Evolutionary conservation across 2,329 filamentous ascomycete species (phyloP).

Genomic region (Sporothrix humicola): DNA sequence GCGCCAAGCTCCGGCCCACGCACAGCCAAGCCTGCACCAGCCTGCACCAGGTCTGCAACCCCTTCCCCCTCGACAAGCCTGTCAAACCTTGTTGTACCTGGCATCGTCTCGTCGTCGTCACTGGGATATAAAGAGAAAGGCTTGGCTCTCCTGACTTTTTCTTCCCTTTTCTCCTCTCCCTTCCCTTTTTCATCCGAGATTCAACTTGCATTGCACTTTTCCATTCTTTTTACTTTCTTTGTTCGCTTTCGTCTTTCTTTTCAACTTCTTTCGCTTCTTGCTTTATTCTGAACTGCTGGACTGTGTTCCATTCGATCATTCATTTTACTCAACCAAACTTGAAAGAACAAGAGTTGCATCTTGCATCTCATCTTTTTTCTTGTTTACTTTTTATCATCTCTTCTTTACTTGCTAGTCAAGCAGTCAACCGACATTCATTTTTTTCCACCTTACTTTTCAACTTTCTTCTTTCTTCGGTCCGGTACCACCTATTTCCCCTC

Average conservation of each 20-base stretch:
- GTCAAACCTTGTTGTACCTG: constrained; percentile 27
- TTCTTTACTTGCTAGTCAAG: constrained; percentile 38
- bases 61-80: constrained; percentile 28
- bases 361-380: constrained; percentile 1
- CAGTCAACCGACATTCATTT: constrained; percentile 39
- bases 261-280: constrained; percentile 46
- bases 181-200: constrained; percentile 31
- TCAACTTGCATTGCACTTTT: constrained; percentile 37
- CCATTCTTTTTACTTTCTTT: constrained; percentile 34
- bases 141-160: constrained; percentile 29
- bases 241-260: constrained; percentile 37
- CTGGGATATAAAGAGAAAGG: constrained; percentile 33
- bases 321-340: constrained; percentile 44
- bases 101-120: constrained; percentile 19
- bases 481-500: neutral
- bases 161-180: constrained; percentile 24
- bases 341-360: neutral
- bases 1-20: constrained; percentile 29
- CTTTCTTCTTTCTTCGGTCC: constrained; percentile 31
- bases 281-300: constrained; percentile 50
- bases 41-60: constrained; percentile 21
- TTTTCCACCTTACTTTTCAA: constrained; percentile 4
- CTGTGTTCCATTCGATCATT: constrained; percentile 58
- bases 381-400: constrained; percentile 14
- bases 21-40: constrained; percentile 25